Conservation (phyloP, 257 asterid species). For the Solanum pinnatisectum region DNA sequence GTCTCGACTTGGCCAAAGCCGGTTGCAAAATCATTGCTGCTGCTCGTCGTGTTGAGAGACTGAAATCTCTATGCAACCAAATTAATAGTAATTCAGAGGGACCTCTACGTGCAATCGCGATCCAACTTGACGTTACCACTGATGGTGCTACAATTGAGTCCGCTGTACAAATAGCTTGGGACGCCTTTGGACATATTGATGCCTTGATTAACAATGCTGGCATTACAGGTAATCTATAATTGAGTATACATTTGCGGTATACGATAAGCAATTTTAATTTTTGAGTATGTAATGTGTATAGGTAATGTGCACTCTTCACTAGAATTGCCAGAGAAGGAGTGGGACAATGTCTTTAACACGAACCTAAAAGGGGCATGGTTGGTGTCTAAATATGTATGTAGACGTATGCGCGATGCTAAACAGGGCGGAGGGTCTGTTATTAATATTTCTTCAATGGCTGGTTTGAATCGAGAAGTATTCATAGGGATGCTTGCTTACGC, state of each 20-base stretch:
- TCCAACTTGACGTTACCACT: slow-evolving; percentile 40
- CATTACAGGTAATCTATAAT: not conserved
- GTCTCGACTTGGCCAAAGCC: not conserved
- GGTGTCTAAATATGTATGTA: slow-evolving; percentile 16
- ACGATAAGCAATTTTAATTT: too few species aligned
- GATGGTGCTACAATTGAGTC: slow-evolving; percentile 19
- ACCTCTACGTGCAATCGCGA: slow-evolving; percentile 20
- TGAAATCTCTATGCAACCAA: not conserved
- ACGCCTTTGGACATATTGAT: not conserved
- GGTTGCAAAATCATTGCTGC: slow-evolving; percentile 1
- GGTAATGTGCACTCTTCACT: slow-evolving; percentile 16
- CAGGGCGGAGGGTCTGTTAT: slow-evolving; percentile 24
- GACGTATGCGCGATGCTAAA: slow-evolving; percentile 15
- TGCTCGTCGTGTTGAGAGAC: not conserved
- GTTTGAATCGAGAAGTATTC: not conserved
- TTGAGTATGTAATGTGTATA: not conserved
- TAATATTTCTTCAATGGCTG: slow-evolving; percentile 24
- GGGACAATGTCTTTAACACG: slow-evolving; percentile 12
- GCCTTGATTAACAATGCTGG: not conserved
- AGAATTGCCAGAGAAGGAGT: slow-evolving; percentile 15
- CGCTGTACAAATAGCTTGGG: slow-evolving; percentile 42
- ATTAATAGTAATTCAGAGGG: not conserved
- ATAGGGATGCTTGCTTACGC: slow-evolving; percentile 6
- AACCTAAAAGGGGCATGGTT: slow-evolving; percentile 24
- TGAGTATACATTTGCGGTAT: too few species aligned